phyloP scores from a whole-genome alignment of 2,329 filamentous ascomycete species.

The Fusarium xyrophilum region DNA sequence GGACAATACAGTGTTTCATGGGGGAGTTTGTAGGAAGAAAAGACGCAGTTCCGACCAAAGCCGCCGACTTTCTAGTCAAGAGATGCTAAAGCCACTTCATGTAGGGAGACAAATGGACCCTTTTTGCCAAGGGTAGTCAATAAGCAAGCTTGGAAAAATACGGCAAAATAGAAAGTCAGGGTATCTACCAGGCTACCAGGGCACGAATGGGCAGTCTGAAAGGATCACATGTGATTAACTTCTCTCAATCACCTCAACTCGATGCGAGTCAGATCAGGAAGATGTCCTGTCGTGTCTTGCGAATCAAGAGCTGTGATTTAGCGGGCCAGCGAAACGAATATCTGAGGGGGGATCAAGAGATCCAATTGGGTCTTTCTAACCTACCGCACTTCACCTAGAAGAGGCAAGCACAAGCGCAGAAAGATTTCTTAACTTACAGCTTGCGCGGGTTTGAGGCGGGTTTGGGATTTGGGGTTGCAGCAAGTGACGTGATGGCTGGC shows the following conservation, averaged over 20 bases:
- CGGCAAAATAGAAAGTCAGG: slow-evolving; percentile 14
- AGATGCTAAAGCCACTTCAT: slow-evolving; percentile 28
- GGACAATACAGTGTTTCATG: background rate
- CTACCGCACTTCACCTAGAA: background rate
- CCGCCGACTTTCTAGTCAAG: slow-evolving; percentile 17
- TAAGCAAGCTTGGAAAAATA: slow-evolving; percentile 8
- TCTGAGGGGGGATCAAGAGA: background rate
- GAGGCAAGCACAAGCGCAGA: slow-evolving; percentile 11
- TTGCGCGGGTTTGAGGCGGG: background rate
- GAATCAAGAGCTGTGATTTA: slow-evolving; percentile 13
- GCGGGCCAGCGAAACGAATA: slow-evolving; percentile 5
- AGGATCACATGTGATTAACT: slow-evolving; percentile 12
- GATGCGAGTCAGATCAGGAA: slow-evolving; percentile 7
- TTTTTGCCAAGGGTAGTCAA: background rate
- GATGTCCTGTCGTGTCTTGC: background rate
- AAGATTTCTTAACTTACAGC: background rate
- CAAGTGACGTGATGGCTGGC: slow-evolving; percentile 31
- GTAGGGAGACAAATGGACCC: background rate
- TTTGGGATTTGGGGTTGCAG: slow-evolving; percentile 3
- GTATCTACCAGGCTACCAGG: slow-evolving; percentile 2
- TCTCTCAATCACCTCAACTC: background rate
- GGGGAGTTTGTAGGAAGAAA: background rate
- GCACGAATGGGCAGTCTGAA: slow-evolving; percentile 9
- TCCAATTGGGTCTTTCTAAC: background rate
- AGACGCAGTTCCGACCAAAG: slow-evolving; percentile 1